Conservation (phyloP, 2,329 filamentous ascomycete species). For the Penicillium thymicola region DNA sequence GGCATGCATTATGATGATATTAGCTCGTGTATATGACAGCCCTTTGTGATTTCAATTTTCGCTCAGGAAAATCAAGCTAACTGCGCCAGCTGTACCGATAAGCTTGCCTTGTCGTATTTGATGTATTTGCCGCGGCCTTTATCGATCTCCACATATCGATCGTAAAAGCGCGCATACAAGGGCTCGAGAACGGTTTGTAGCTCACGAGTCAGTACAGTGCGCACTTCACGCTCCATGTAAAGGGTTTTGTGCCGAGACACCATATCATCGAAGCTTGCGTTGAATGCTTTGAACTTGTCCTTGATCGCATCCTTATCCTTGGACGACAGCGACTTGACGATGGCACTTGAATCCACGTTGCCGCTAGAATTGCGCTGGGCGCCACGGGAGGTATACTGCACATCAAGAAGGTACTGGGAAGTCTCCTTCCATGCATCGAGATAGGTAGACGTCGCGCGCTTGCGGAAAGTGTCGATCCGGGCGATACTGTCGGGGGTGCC, state of each 20-base stretch:
- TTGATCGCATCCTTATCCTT: conserved; percentile 98
- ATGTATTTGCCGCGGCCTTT: conserved; percentile 98
- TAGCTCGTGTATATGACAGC: conserved; percentile 1
- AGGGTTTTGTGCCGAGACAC: conserved; percentile 76
- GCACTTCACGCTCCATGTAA: conserved; percentile 87
- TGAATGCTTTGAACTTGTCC: conserved; percentile 91
- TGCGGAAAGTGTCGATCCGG: conserved; percentile 78
- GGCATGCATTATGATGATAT: conserved; percentile 7
- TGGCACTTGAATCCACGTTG: conserved; percentile 69
- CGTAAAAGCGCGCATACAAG: conserved; percentile 92
- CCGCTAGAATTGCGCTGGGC: conserved; percentile 67
- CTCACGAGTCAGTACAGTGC: conserved; percentile 73
- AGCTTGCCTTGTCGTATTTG: conserved; percentile 86
- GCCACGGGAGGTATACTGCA: conserved; percentile 78
- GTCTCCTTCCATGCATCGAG: conserved; percentile 85
- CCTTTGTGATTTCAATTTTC: neutral
- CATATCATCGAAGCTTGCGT: conserved; percentile 84
- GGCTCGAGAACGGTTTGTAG: conserved; percentile 91
- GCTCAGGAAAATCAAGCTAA: conserved; percentile 9
- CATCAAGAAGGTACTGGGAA: conserved; percentile 79
- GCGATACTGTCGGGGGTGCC: conserved; percentile 58
- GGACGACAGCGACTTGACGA: conserved; percentile 76
- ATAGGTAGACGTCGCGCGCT: conserved; percentile 78
- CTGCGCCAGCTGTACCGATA: conserved; percentile 60
- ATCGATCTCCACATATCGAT: conserved; percentile 94